These are phyloP conservation scores for Plenodomus tracheiphilus DNA, from an alignment of 2,329 filamentous ascomycete genomes.

Conservation along the genomic window DNA sequence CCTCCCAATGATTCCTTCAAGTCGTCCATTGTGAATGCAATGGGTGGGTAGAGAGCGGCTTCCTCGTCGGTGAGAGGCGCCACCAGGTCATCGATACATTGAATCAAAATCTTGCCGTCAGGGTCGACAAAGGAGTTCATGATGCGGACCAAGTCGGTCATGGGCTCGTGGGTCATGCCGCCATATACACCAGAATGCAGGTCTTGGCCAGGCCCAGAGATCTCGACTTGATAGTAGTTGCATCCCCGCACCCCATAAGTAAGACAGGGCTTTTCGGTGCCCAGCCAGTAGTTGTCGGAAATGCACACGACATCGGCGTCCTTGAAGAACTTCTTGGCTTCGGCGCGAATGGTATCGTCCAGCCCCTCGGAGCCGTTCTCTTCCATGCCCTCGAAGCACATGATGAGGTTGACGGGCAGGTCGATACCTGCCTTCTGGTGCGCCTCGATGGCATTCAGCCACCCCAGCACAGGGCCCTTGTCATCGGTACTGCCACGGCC, in stretches of 20 bases:
- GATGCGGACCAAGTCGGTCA: slow-evolving; percentile 89
- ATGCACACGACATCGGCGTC: slow-evolving; percentile 97
- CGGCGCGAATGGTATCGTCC: slow-evolving; percentile 88
- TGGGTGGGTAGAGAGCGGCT: slow-evolving; percentile 81
- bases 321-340: slow-evolving; percentile 93
- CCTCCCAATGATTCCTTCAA: slow-evolving; percentile 90
- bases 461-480: slow-evolving; percentile 95
- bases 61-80: slow-evolving; percentile 86
- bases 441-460: slow-evolving; percentile 97
- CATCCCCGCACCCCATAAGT: slow-evolving; percentile 96
- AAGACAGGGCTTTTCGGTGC: slow-evolving; percentile 96
- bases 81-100: slow-evolving; percentile 92
- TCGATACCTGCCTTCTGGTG: slow-evolving; percentile 94
- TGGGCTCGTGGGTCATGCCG: slow-evolving; percentile 94
- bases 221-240: slow-evolving; percentile 95
- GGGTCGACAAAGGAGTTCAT: slow-evolving; percentile 85
- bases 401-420: slow-evolving; percentile 95
- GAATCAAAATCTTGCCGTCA: slow-evolving; percentile 88
- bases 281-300: slow-evolving; percentile 99
- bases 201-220: slow-evolving; percentile 89
- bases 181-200: slow-evolving; percentile 97
- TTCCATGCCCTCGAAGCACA: slow-evolving; percentile 99
- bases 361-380: slow-evolving; percentile 97
- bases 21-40: slow-evolving; percentile 95
- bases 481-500: slow-evolving; percentile 95